Percentiles rank a stretch among this genome's conserved stretches.
Conservation (phyloP, 306 rosid species). For the Hylodesmum podocarpum region DNA sequence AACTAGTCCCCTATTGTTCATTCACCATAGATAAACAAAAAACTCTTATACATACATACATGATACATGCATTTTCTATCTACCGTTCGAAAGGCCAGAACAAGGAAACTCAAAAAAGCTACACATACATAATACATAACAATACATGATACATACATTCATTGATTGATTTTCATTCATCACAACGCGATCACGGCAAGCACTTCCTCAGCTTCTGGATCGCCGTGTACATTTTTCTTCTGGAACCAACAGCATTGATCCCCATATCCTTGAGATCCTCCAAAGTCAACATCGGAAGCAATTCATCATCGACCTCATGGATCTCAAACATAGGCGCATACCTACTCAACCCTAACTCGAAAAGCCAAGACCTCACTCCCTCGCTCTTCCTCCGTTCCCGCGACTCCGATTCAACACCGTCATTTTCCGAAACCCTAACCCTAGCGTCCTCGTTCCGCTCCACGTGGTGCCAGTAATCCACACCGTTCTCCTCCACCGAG, state of each 20-base stretch:
- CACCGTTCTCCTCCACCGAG: constrained; percentile 41
- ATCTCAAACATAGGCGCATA: constrained; percentile 74
- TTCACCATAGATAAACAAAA: background rate
- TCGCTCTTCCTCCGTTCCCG: constrained; percentile 40
- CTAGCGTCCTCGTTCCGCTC: constrained; percentile 27
- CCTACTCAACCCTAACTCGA: constrained; percentile 62
- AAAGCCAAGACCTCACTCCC: constrained; percentile 62
- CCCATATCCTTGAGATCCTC: constrained; percentile 88
- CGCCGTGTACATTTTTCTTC: constrained; percentile 67
- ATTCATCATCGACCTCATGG: constrained; percentile 74
- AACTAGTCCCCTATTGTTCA: background rate
- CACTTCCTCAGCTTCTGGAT: constrained; percentile 68
- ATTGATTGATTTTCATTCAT: background rate
- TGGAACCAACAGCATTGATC: constrained; percentile 69
- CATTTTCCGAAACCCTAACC: constrained; percentile 49
- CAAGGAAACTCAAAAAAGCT: constrained; percentile 3
- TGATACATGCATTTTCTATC: constrained; percentile 26
- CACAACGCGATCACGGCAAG: constrained; percentile 36
- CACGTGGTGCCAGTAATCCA: constrained; percentile 43
- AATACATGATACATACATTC: too few species aligned
- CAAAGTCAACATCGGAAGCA: constrained; percentile 70
- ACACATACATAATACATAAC: constrained; percentile 1
- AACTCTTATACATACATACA: constrained; percentile 24
- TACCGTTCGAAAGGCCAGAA: constrained; percentile 11
- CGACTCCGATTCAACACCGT: constrained; percentile 49